These are phyloP conservation scores for Lachancea quebecensis DNA, from an alignment of 805 yeast species.

Conservation along the genomic window DNA sequence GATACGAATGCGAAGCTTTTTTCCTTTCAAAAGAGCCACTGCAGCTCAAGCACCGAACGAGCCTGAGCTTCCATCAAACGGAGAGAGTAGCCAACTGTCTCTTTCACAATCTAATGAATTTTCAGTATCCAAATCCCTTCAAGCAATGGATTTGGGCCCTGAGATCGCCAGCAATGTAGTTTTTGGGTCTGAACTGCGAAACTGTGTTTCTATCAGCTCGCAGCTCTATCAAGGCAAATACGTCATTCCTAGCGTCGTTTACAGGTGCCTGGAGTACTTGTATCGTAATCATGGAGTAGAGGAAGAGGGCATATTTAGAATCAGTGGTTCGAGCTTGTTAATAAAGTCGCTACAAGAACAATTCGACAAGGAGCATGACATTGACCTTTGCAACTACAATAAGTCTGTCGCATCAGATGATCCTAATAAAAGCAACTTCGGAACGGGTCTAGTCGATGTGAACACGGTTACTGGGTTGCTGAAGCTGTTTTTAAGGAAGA, in stretches of 20 bases:
- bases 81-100: not conserved
- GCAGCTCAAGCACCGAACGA: conserved; percentile 5
- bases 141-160: conserved; percentile 24
- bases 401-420: conserved; percentile 16
- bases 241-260: conserved; percentile 64
- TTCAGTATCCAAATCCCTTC: conserved; percentile 28
- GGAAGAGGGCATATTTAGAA: conserved; percentile 86
- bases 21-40: conserved; percentile 44
- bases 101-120: conserved; percentile 10
- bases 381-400: conserved; percentile 47
- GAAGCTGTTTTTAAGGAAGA: conserved; percentile 72
- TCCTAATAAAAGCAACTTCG: conserved; percentile 6
- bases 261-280: conserved; percentile 65
- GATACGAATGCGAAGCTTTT: conserved; percentile 49
- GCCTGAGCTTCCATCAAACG: not conserved
- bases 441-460: conserved; percentile 42
- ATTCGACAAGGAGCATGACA: conserved; percentile 62
- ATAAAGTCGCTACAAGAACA: conserved; percentile 61
- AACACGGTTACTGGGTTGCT: conserved; percentile 83
- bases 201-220: conserved; percentile 47
- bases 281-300: conserved; percentile 60
- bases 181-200: conserved; percentile 59
- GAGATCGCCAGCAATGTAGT: conserved; percentile 33
- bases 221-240: conserved; percentile 33
- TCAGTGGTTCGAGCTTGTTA: conserved; percentile 80